Conservation (phyloP, 345 rosid genomes). For the Stellera chamaejasme region DNA sequence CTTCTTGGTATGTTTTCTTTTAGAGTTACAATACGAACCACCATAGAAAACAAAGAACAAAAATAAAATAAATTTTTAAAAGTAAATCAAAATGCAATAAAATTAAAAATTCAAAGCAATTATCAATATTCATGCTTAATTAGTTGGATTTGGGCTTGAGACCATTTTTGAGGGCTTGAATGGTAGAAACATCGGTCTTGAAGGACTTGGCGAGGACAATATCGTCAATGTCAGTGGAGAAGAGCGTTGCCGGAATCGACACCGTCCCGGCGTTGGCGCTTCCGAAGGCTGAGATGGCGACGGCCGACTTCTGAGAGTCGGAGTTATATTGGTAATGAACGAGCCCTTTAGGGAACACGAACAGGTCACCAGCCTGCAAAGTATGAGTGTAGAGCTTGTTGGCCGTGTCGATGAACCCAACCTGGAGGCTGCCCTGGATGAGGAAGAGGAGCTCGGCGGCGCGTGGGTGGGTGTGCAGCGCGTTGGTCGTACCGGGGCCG, state of each 20-base stretch:
- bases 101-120: too few species aligned
- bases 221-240: conserved; percentile 23
- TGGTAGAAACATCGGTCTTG: conserved; percentile 26
- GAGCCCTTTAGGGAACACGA: conserved; percentile 31
- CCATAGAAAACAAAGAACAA: too few species aligned
- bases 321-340: conserved; percentile 25
- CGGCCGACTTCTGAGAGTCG: conserved; percentile 1
- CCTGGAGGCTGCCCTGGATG: conserved; percentile 19
- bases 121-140: not conserved
- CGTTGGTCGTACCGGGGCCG: conserved; percentile 17
- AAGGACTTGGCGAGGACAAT: conserved; percentile 27
- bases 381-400: conserved; percentile 28
- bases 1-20: too few species aligned
- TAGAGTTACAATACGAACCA: too few species aligned
- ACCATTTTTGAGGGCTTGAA: conserved; percentile 22
- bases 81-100: too few species aligned
- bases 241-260: conserved; percentile 20
- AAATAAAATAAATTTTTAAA: too few species aligned
- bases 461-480: conserved; percentile 31
- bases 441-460: conserved; percentile 23
- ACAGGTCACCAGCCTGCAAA: conserved; percentile 20
- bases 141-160: conserved; percentile 10
- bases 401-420: conserved; percentile 32
- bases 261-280: conserved; percentile 28
- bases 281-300: conserved; percentile 20